Evolutionary conservation across 352 stramenopile species (phyloP), one percentile per base, ranked within the genome.

Genomic region (Nothophytophthora sp.): DNA sequence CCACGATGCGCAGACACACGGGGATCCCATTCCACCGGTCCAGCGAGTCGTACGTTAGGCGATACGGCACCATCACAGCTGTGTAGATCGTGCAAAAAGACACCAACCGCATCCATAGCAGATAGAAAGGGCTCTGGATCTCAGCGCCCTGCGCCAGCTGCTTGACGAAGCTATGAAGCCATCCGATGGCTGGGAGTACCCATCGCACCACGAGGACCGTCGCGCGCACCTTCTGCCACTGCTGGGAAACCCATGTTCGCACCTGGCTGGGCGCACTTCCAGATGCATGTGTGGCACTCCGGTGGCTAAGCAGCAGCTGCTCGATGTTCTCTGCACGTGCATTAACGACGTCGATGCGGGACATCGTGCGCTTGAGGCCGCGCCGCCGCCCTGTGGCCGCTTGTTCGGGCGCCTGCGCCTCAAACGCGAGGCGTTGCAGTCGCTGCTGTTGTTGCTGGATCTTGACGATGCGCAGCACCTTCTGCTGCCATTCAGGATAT

Each of bases 361-460:
- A 81, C 8, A 51, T 33, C 13, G 40, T 59, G 1, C 55, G 44
- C 19, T 68, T 65, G 20, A 74, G 9, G 1, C 61, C 58, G 15
- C 57, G 53, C 6, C 55, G 67, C 13, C 54, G 42, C 22, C n/a
- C 28, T 39, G 28, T 36, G 16, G 1, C 35, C 15, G 47, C 61
- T 25, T 27, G 42, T 46, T 74, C 48, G 32, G 57, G 44, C 24
- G 54, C 51, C 42, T 84, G 70, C 4, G 60, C 60, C 57, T 78
- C 73, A 18, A 64, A 59, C 0, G 71, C 69, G 1, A 81, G 33
- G 9, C 71, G 76, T 15, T 70, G 63, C 22, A 85, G 53, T 5
- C 70, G 54, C 19, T 82, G 73, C 25, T 91, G 78, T 16, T 88
- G 71, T 30, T 87, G 68, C 35, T 86, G 69, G 28, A 86, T 85